These are phyloP conservation scores for Gypsophila paniculata DNA, from an alignment of 179 eudicot species.

Conservation along the genomic window DNA sequence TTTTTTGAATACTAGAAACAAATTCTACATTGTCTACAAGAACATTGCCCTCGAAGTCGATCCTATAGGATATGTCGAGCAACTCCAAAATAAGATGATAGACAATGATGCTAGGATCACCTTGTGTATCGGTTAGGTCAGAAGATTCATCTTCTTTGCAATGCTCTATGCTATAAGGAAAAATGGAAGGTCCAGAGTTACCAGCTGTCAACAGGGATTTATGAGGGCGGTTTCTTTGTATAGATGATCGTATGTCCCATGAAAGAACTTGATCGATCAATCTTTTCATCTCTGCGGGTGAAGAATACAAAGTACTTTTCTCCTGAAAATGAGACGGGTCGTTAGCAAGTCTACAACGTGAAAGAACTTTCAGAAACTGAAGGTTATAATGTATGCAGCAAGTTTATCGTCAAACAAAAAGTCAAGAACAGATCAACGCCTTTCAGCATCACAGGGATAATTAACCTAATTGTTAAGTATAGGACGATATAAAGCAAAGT, in stretches of 20 bases:
- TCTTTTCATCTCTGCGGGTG: slow-evolving; percentile 60
- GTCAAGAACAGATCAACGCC: too few relatives aligned
- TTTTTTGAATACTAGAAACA: slow-evolving; percentile 11
- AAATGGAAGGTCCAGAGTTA: slow-evolving; percentile 18
- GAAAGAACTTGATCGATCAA: slow-evolving; percentile 80
- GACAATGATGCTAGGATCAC: slow-evolving; percentile 27
- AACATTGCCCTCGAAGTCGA: slow-evolving; percentile 48
- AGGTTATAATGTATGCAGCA: too few relatives aligned
- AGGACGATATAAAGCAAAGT: too few relatives aligned
- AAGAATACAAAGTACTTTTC: slow-evolving; percentile 57
- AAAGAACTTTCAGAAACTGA: background rate
- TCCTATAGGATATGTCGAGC: slow-evolving; percentile 61
- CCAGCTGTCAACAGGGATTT: slow-evolving; percentile 20
- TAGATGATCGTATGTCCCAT: slow-evolving; percentile 88
- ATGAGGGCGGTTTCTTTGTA: slow-evolving; percentile 66
- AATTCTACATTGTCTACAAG: slow-evolving; percentile 43
- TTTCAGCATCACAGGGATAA: too few relatives aligned
- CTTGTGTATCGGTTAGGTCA: slow-evolving; percentile 22
- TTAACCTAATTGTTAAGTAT: too few relatives aligned
- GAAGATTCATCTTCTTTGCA: slow-evolving; percentile 27
- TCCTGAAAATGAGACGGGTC: slow-evolving; percentile 39
- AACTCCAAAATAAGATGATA: slow-evolving; percentile 76
- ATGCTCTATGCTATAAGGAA: slow-evolving; percentile 18
- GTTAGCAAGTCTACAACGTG: background rate
- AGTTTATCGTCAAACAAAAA: too few relatives aligned